Evolutionary conservation across 2,329 filamentous ascomycete species (phyloP).

Genomic region (Aspergillus eucalypticola): DNA sequence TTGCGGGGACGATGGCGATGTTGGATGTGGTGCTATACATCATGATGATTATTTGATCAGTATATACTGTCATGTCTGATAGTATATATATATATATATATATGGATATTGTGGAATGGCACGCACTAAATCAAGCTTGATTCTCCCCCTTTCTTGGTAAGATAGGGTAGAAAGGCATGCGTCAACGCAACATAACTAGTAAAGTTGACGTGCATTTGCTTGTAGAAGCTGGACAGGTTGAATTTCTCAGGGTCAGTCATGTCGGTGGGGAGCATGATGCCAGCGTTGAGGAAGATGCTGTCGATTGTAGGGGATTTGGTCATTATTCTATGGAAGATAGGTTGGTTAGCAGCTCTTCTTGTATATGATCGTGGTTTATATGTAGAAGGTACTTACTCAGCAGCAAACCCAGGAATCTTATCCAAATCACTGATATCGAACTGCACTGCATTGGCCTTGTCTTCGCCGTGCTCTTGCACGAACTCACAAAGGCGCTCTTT

Average conservation of each 20-base stretch:
- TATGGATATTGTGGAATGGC: neutral
- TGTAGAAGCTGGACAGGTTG: conserved; percentile 41
- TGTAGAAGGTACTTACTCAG: neutral
- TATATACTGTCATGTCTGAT: too few species aligned
- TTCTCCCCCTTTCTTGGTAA: conserved; percentile 31
- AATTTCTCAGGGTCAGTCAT: conserved; percentile 46
- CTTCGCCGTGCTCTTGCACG: conserved; percentile 45
- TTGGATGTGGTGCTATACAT: conserved; percentile 40
- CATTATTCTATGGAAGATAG: neutral
- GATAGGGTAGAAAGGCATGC: conserved; percentile 50
- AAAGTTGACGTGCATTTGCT: conserved; percentile 53
- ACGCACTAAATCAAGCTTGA: conserved; percentile 37
- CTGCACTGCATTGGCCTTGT: conserved; percentile 42
- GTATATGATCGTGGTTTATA: neutral
- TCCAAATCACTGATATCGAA: conserved; percentile 53
- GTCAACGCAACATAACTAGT: conserved; percentile 48
- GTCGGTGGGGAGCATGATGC: conserved; percentile 53
- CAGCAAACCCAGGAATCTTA: conserved; percentile 46
- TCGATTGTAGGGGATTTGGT: conserved; percentile 53
- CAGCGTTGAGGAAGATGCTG: conserved; percentile 59
- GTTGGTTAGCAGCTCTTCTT: neutral
- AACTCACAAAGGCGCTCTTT: conserved; percentile 54
- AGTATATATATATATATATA: too few species aligned
- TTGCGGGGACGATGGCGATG: conserved; percentile 51
- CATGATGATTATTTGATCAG: too few species aligned